phyloP scores from a whole-genome alignment of 805 yeast species.

The Diddensiella santjacobensis region DNA sequence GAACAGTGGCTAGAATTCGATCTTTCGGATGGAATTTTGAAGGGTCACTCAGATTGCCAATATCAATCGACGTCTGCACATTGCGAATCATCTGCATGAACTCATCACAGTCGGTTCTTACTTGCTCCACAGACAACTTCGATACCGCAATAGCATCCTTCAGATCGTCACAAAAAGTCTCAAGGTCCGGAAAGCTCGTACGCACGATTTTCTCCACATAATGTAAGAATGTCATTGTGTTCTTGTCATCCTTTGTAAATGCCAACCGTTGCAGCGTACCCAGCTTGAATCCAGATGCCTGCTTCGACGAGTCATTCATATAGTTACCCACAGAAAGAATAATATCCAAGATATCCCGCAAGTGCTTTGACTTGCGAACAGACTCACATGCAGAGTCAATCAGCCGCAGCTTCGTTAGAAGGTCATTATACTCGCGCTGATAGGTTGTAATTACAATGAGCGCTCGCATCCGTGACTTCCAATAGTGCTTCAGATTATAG shows the following conservation, averaged over 20 bases:
- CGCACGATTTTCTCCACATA: conserved; percentile 89
- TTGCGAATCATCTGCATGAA: conserved; percentile 60
- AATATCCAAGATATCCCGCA: conserved; percentile 72
- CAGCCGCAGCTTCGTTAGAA: conserved; percentile 59
- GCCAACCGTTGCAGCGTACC: conserved; percentile 86
- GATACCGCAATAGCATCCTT: conserved; percentile 55
- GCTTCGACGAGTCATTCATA: conserved; percentile 91
- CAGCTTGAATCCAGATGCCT: conserved; percentile 88
- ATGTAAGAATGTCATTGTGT: conserved; percentile 84
- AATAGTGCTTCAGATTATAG: conserved; percentile 79
- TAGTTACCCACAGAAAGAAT: conserved; percentile 91
- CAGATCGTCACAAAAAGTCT: conserved; percentile 70
- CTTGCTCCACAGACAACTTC: conserved; percentile 77
- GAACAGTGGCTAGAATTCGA: conserved; percentile 55
- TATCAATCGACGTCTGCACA: conserved; percentile 66
- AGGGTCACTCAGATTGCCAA: conserved; percentile 83
- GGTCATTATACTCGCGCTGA: conserved; percentile 73
- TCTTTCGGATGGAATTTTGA: conserved; percentile 80
- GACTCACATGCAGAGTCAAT: conserved; percentile 72
- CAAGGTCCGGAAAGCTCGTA: conserved; percentile 73
- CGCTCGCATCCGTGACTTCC: conserved; percentile 90
- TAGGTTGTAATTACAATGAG: conserved; percentile 63
- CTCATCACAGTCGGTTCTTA: conserved; percentile 66
- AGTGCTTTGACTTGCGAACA: conserved; percentile 59
- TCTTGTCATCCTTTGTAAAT: conserved; percentile 84